Conservation (phyloP, 1,284 basidiomycete genomes). For the Erythrobasidium hasegawianum region DNA sequence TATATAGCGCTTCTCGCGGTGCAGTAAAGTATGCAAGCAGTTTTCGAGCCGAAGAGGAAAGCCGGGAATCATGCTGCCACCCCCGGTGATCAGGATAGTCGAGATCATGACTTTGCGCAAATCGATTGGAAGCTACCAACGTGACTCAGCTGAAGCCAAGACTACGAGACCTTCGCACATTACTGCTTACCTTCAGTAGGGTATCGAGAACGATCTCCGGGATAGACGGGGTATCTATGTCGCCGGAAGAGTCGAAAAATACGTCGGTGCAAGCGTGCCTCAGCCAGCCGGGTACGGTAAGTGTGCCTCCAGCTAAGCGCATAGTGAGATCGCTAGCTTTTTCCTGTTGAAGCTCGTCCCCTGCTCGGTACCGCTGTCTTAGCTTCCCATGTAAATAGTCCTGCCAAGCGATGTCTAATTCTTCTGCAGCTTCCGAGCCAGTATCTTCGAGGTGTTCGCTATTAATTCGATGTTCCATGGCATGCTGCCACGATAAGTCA, state of each 20-base stretch:
- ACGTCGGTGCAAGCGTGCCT: slow-evolving; percentile 85
- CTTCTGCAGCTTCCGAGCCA: neutral
- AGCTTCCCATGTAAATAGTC: slow-evolving; percentile 33
- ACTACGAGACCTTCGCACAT: neutral
- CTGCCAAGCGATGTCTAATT: slow-evolving; percentile 13
- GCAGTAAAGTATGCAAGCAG: slow-evolving; percentile 54
- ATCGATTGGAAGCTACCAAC: slow-evolving; percentile 75
- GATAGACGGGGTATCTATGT: slow-evolving; percentile 68
- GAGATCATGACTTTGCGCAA: slow-evolving; percentile 73
- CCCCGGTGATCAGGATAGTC: slow-evolving; percentile 78
- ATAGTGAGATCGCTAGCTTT: slow-evolving; percentile 36
- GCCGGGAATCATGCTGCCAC: slow-evolving; percentile 84
- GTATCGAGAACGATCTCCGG: slow-evolving; percentile 73
- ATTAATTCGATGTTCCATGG: neutral
- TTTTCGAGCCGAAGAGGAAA: slow-evolving; percentile 80
- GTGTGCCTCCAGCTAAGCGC: slow-evolving; percentile 49
- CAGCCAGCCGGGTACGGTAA: slow-evolving; percentile 91
- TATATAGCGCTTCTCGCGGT: slow-evolving; percentile 53
- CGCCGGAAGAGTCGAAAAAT: slow-evolving; percentile 75
- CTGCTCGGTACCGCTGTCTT: slow-evolving; percentile 25
- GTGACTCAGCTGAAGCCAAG: neutral
- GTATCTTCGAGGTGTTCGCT: neutral
- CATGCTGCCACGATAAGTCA: slow-evolving; percentile 15
- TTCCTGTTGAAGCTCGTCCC: slow-evolving; percentile 32
- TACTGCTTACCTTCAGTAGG: slow-evolving; percentile 63